Evolutionary conservation across 2,329 filamentous ascomycete genomes (phyloP).

Genomic region (Colletotrichum neosansevieriae): DNA sequence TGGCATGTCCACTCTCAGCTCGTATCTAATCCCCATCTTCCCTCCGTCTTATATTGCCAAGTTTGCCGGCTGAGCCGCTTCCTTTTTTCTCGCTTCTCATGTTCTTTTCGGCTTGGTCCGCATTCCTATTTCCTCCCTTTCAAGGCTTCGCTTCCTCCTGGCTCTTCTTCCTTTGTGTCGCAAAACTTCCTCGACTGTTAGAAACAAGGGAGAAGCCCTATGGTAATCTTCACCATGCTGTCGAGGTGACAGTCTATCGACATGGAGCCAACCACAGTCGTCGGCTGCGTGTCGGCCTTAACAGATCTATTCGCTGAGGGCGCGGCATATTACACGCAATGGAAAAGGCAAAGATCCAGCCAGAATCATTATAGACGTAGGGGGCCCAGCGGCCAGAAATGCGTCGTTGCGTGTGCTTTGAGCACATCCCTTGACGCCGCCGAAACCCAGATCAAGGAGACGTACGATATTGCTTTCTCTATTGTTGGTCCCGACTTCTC

Average conservation of each 20-base stretch:
- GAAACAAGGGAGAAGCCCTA: too few relatives aligned
- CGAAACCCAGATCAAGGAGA: constrained; percentile 47
- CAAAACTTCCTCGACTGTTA: background rate
- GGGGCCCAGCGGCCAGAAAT: constrained; percentile 21
- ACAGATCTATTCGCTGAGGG: constrained; percentile 39
- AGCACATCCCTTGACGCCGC: constrained; percentile 51
- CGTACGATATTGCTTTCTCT: constrained; percentile 49
- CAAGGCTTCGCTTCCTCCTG: background rate
- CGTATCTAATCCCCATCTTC: background rate
- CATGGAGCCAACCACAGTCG: constrained; percentile 43
- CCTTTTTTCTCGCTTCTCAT: background rate
- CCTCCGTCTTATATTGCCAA: constrained; percentile 1
- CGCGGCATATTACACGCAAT: constrained; percentile 48
- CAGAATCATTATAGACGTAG: constrained; percentile 50
- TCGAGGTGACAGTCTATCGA: constrained; percentile 12
- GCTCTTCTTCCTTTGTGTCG: background rate
- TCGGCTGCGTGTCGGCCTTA: constrained; percentile 41
- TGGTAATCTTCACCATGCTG: constrained; percentile 20
- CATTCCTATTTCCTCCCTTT: background rate
- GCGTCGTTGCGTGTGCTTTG: constrained; percentile 48
- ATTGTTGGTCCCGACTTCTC: constrained; percentile 52
- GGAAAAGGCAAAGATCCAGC: constrained; percentile 50
- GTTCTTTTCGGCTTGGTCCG: background rate
- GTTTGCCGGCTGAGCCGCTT: background rate
- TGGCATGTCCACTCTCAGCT: background rate